These are phyloP conservation scores for Alternaria triticina DNA, from an alignment of 2,329 filamentous ascomycete species.

Conservation along the genomic window DNA sequence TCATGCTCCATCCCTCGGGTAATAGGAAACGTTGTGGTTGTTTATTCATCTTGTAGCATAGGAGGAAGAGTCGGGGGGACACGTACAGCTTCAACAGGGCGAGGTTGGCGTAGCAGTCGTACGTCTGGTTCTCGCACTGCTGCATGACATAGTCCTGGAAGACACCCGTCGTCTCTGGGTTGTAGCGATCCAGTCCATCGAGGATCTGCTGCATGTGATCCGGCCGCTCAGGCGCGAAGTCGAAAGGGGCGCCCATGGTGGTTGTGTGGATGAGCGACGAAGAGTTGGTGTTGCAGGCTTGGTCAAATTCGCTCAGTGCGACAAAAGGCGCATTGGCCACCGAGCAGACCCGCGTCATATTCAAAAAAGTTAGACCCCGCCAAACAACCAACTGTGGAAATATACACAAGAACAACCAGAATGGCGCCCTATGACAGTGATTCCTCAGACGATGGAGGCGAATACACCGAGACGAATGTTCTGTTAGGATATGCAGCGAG, in stretches of 20 bases:
- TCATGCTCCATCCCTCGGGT: constrained; percentile 74
- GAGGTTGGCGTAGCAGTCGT: constrained; percentile 96
- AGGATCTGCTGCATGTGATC: constrained; percentile 92
- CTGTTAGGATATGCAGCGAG: constrained; percentile 87
- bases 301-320: constrained; percentile 29
- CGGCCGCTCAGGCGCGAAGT: constrained; percentile 90
- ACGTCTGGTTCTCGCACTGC: constrained; percentile 94
- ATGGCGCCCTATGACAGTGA: constrained; percentile 90
- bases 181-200: constrained; percentile 97
- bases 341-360: constrained; percentile 12
- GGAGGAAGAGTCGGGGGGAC: constrained; percentile 12
- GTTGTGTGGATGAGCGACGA: constrained; percentile 36
- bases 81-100: constrained; percentile 95
- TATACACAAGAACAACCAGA: not conserved
- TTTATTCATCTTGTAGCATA: constrained; percentile 72
- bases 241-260: constrained; percentile 66
- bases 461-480: constrained; percentile 82
- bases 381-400: not conserved
- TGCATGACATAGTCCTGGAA: constrained; percentile 94
- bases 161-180: constrained; percentile 90
- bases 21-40: constrained; percentile 95
- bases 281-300: constrained; percentile 18
- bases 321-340: constrained; percentile 14
- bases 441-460: constrained; percentile 71
- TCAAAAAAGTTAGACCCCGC: constrained; percentile 18